Evolutionary conservation across 345 rosid species (phyloP).

Genomic region (Eucalyptus fibrosa): DNA sequence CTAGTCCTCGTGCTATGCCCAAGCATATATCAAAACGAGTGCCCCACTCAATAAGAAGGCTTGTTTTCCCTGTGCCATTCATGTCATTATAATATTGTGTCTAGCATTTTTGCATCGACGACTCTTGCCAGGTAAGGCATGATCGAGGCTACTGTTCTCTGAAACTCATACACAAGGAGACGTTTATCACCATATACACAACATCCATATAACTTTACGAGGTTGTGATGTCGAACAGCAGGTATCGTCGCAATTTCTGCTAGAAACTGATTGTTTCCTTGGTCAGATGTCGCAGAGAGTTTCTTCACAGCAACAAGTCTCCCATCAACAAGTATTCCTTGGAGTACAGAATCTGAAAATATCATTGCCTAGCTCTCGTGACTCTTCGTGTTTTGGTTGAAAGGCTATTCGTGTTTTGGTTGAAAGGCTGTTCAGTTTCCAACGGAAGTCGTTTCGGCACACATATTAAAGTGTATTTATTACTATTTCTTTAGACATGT

Average conservation of each 20-base stretch:
- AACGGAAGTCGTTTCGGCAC: too few species aligned
- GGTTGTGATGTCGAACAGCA: slow-evolving; percentile 49
- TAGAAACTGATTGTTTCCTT: too few species aligned
- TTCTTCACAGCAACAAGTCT: too few species aligned
- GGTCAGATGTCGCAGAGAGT: too few species aligned
- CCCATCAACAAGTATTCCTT: too few species aligned
- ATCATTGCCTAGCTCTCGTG: too few species aligned
- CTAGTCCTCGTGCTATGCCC: slow-evolving; percentile 47
- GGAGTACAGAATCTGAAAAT: too few species aligned
- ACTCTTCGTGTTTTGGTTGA: too few species aligned
- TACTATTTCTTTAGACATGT: too few species aligned
- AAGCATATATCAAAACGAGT: slow-evolving; percentile 29
- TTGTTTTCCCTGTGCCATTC: slow-evolving; percentile 16
- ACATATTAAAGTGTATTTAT: too few species aligned
- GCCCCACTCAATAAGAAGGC: slow-evolving; percentile 24
- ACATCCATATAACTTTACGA: slow-evolving; percentile 46
- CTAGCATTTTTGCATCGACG: background rate
- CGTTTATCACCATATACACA: slow-evolving; percentile 41
- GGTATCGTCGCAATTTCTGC: slow-evolving; percentile 57
- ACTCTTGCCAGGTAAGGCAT: slow-evolving; percentile 33
- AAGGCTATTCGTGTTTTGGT: too few species aligned
- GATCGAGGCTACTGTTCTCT: slow-evolving; percentile 61
- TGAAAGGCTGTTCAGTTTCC: too few species aligned
- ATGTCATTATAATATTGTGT: background rate
- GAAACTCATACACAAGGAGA: slow-evolving; percentile 64